These are phyloP conservation scores for Didymella arachidicola DNA, from an alignment of 2,329 filamentous ascomycete species.

Conservation along the genomic window DNA sequence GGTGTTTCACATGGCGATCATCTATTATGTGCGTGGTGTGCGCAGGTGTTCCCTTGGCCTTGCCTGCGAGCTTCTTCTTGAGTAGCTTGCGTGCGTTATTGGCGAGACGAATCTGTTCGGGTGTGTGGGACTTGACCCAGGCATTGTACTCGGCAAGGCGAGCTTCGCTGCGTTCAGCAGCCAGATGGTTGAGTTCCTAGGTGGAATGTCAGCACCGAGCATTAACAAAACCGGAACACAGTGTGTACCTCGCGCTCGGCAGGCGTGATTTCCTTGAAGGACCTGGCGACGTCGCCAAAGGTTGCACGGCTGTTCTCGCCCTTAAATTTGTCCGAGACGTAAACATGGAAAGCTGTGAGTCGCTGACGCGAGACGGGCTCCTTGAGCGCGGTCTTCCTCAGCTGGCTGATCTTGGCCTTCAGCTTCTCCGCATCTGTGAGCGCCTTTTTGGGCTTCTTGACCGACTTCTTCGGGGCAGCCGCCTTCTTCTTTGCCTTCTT, in stretches of 20 bases:
- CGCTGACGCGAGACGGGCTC: slow-evolving; percentile 32
- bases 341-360: slow-evolving; percentile 36
- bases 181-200: slow-evolving; percentile 63
- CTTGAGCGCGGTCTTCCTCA: slow-evolving; percentile 50
- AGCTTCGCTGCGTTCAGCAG: slow-evolving; percentile 56
- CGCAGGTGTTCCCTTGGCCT: slow-evolving; percentile 10
- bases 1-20: slow-evolving; percentile 60
- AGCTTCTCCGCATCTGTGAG: slow-evolving; percentile 43
- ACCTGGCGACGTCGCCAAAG: slow-evolving; percentile 8
- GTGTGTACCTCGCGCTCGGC: slow-evolving; percentile 47
- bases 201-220: slow-evolving; percentile 10
- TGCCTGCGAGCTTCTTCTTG: slow-evolving; percentile 28
- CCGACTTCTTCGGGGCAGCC: slow-evolving; percentile 36
- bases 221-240: neutral
- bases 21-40: slow-evolving; percentile 57
- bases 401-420: slow-evolving; percentile 36
- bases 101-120: slow-evolving; percentile 65
- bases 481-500: slow-evolving; percentile 39
- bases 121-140: slow-evolving; percentile 65
- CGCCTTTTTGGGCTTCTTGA: slow-evolving; percentile 37
- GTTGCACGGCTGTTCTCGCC: neutral
- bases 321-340: slow-evolving; percentile 34
- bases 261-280: slow-evolving; percentile 42
- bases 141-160: slow-evolving; percentile 56
- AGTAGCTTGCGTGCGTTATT: slow-evolving; percentile 63